Conservation (phyloP, 805 yeast species). For the Cyberlindnera maritima region DNA sequence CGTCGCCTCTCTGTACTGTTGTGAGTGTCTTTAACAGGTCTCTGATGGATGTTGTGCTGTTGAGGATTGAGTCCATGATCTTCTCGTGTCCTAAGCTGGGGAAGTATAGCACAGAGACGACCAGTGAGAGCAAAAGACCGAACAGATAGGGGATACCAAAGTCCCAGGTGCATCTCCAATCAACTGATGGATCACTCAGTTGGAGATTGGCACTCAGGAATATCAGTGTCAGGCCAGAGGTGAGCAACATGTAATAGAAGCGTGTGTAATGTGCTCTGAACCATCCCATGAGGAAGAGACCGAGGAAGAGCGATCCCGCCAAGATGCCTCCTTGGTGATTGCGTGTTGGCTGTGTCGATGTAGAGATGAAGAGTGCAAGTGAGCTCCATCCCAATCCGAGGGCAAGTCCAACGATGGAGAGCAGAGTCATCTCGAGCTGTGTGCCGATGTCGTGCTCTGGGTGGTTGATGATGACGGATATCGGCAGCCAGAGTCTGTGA, state of each 20-base stretch:
- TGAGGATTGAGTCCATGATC: slow-evolving; percentile 27
- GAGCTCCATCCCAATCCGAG: slow-evolving; percentile 45
- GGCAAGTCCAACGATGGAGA: slow-evolving; percentile 38
- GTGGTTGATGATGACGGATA: slow-evolving; percentile 43
- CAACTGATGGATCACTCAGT: slow-evolving; percentile 27
- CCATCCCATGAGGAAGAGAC: slow-evolving; percentile 39
- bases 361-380: slow-evolving; percentile 40
- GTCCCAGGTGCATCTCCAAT: slow-evolving; percentile 39
- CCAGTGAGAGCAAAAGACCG: slow-evolving; percentile 38
- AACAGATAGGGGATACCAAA: slow-evolving; percentile 44
- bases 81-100: slow-evolving; percentile 42
- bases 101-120: slow-evolving; percentile 33
- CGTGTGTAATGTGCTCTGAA: slow-evolving; percentile 39
- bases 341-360: slow-evolving; percentile 38
- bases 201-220: slow-evolving; percentile 28
- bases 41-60: slow-evolving; percentile 26
- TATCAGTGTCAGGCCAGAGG: slow-evolving; percentile 37
- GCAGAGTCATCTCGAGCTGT: slow-evolving; percentile 43
- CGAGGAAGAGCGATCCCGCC: slow-evolving; percentile 39
- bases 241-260: slow-evolving; percentile 34
- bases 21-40: slow-evolving; percentile 22
- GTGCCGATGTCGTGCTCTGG: slow-evolving; percentile 46
- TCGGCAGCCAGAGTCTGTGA: slow-evolving; percentile 38
- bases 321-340: slow-evolving; percentile 45
- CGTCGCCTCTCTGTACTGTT: slow-evolving; percentile 4